Evolutionary conservation across 202 grass and related monocot genomes (phyloP).

Genomic region (Setaria viridis): DNA sequence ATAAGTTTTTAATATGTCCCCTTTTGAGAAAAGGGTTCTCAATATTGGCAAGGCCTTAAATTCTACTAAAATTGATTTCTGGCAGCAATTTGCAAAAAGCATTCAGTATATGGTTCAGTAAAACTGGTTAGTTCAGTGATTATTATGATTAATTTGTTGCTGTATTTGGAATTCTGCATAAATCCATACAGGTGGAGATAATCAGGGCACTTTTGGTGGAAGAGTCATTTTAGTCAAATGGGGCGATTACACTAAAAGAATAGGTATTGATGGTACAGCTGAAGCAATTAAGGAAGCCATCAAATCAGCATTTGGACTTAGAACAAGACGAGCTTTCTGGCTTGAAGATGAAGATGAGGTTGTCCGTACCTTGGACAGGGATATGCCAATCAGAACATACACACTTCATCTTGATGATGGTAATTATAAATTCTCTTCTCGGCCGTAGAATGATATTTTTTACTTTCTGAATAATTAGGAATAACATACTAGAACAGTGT

Average conservation of each 20-base stretch:
- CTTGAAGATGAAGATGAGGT: conserved; percentile 96
- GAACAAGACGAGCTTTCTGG: conserved; percentile 97
- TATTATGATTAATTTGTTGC: conserved; percentile 21
- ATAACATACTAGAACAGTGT: conserved; percentile 12
- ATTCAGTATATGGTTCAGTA: neutral
- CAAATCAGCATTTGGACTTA: conserved; percentile 87
- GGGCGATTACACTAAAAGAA: conserved; percentile 90
- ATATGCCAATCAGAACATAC: conserved; percentile 89
- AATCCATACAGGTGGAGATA: conserved; percentile 64
- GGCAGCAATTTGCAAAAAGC: neutral
- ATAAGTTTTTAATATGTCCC: neutral
- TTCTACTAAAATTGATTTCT: neutral
- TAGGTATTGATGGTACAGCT: conserved; percentile 90
- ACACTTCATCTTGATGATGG: conserved; percentile 93
- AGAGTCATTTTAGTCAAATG: conserved; percentile 97
- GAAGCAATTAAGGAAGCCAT: conserved; percentile 96
- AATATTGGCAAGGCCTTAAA: neutral
- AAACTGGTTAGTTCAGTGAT: conserved; percentile 16
- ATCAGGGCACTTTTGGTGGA: conserved; percentile 66
- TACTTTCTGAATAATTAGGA: conserved; percentile 33
- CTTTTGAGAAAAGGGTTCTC: neutral
- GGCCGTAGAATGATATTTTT: neutral
- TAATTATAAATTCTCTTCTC: conserved; percentile 54
- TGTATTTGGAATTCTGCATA: conserved; percentile 15
- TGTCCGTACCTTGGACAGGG: conserved; percentile 82